A percentile compares a stretch with the other conserved stretches of the same genome.
Conservation (phyloP, 2,329 filamentous ascomycete species). For the Aspergillus bombycis region DNA sequence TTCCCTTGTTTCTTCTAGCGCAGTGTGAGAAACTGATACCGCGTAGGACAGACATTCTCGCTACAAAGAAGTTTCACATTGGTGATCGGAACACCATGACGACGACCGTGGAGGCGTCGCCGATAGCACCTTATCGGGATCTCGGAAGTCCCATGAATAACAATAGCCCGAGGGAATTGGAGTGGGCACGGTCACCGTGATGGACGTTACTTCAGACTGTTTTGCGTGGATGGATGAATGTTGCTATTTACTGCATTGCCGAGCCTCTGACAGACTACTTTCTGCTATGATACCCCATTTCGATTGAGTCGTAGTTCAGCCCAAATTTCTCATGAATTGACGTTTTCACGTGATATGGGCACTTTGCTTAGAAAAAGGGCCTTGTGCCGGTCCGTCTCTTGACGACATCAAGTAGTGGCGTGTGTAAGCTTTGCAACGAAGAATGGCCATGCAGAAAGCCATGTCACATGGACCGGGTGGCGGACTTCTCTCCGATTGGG, state of each 20-base stretch:
- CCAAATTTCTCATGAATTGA: background rate
- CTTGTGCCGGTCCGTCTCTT: background rate
- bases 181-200: background rate
- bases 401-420: no score
- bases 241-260: background rate
- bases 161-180: background rate
- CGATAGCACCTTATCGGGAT: constrained; percentile 15
- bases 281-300: background rate
- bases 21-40: background rate
- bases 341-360: background rate
- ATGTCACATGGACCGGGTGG: no score
- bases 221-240: background rate
- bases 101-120: background rate
- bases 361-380: background rate
- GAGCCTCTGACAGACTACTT: background rate
- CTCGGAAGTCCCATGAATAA: background rate
- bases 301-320: background rate
- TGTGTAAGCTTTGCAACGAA: no score
- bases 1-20: background rate
- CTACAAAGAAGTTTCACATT: constrained; percentile 11
- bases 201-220: background rate
- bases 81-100: background rate
- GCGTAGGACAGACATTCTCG: constrained; percentile 15
- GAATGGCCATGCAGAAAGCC: no score
- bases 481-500: no score